phyloP scores from a whole-genome alignment of 2,329 filamentous ascomycete species.

The Colletotrichum sojae region DNA sequence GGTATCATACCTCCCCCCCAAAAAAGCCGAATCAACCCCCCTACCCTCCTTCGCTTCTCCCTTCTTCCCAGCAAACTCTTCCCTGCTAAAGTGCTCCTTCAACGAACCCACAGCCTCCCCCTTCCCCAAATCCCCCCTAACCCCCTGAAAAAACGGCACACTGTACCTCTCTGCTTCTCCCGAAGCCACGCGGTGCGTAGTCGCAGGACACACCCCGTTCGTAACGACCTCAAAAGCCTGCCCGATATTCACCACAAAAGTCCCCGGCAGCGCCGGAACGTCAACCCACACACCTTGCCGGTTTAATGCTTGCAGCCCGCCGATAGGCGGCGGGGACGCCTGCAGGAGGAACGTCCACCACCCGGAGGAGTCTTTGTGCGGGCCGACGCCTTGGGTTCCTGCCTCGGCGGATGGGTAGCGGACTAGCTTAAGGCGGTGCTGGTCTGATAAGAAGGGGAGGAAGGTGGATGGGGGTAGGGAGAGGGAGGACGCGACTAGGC shows the following conservation, averaged over 20 bases:
- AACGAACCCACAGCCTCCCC: conserved; percentile 57
- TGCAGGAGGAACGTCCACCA: conserved; percentile 77
- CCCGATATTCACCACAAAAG: conserved; percentile 71
- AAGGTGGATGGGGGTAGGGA: conserved; percentile 63
- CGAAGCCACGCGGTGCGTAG: conserved; percentile 60
- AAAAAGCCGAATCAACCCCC: conserved; percentile 63
- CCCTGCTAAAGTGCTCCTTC: conserved; percentile 53
- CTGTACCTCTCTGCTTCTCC: conserved; percentile 55
- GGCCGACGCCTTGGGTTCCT: conserved; percentile 67
- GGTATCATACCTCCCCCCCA: conserved; percentile 64
- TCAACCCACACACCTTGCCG: conserved; percentile 64
- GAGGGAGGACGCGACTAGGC: conserved; percentile 70
- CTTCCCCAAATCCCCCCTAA: conserved; percentile 61
- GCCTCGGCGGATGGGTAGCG: conserved; percentile 60
- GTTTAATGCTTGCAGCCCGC: conserved; percentile 67
- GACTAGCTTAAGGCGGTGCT: conserved; percentile 72
- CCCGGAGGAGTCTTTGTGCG: conserved; percentile 74
- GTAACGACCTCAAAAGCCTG: conserved; percentile 72
- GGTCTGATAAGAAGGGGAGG: conserved; percentile 66
- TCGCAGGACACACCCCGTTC: conserved; percentile 66
- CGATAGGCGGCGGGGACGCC: conserved; percentile 64
- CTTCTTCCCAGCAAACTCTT: conserved; percentile 40
- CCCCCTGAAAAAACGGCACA: conserved; percentile 65
- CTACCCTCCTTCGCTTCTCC: conserved; percentile 52
- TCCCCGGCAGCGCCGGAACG: conserved; percentile 61